Conservation (phyloP, 495 filamentous ascomycete genomes). For the Tuber magnatum region DNA sequence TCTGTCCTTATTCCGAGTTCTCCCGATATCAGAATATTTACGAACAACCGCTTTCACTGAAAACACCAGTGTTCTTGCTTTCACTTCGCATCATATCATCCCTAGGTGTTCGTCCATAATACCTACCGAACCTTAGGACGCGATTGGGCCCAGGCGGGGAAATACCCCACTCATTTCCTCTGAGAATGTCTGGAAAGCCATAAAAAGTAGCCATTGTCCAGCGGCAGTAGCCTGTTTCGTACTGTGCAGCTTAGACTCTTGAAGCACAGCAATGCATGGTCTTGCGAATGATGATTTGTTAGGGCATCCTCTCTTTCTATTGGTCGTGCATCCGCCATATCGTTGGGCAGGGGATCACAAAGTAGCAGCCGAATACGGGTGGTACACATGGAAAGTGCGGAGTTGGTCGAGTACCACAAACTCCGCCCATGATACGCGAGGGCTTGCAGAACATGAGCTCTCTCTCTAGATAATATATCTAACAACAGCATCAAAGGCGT, state of each 20-base stretch:
- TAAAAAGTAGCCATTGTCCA: background rate
- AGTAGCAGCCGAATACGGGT: constrained; percentile 2
- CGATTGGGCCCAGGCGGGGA: background rate
- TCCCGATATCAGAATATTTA: background rate
- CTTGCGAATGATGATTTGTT: background rate
- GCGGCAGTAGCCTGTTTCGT: background rate
- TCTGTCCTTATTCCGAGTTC: background rate
- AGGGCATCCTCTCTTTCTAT: background rate
- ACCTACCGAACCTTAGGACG: background rate
- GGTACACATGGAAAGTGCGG: constrained; percentile 3
- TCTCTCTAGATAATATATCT: background rate
- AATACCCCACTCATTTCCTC: background rate
- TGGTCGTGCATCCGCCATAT: background rate
- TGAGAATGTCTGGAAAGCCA: background rate
- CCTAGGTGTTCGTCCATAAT: background rate
- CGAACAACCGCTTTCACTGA: background rate
- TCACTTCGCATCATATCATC: background rate
- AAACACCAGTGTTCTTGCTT: background rate
- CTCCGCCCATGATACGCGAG: background rate
- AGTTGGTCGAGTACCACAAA: background rate
- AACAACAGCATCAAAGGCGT: background rate
- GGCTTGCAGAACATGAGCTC: background rate
- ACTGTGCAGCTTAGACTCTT: background rate
- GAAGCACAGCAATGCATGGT: background rate
- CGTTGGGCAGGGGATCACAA: background rate